Evolutionary conservation across 352 stramenopile genomes (phyloP).

Genomic region (Phytophthora uliginosa): DNA sequence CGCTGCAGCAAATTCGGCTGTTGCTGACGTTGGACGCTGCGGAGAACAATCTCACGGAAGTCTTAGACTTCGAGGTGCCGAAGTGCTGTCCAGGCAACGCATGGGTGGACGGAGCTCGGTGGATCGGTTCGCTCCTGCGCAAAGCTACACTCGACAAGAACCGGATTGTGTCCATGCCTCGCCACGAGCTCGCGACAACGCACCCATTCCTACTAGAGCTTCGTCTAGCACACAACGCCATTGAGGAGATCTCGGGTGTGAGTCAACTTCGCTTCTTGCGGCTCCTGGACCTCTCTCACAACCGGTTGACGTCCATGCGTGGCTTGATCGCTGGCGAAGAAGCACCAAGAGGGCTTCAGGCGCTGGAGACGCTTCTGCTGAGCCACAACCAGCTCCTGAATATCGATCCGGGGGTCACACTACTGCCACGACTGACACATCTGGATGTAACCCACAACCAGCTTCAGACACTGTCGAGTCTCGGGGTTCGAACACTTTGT

Average conservation of each 20-base stretch:
- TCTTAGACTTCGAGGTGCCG: constrained; percentile 75
- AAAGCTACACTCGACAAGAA: constrained; percentile 65
- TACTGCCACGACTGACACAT: constrained; percentile 57
- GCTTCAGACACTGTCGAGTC: constrained; percentile 45
- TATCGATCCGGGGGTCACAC: constrained; percentile 51
- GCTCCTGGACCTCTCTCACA: constrained; percentile 78
- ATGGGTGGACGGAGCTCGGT: constrained; percentile 65
- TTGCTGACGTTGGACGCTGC: constrained; percentile 69
- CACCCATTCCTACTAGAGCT: constrained; percentile 81
- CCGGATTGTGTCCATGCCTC: constrained; percentile 57
- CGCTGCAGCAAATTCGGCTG: constrained; percentile 58
- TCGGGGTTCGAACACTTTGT: constrained; percentile 47
- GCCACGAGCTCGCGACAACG: constrained; percentile 41
- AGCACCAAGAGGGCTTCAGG: constrained; percentile 38
- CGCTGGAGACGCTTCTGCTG: constrained; percentile 62
- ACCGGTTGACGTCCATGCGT: constrained; percentile 53
- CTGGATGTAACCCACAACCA: constrained; percentile 73
- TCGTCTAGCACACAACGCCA: constrained; percentile 64
- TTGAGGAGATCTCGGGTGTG: constrained; percentile 62
- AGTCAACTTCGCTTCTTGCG: constrained; percentile 68
- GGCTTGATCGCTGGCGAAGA: constrained; percentile 35
- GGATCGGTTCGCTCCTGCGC: constrained; percentile 75
- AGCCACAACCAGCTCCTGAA: constrained; percentile 63
- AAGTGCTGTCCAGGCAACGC: constrained; percentile 60
- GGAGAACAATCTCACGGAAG: constrained; percentile 66